Percentiles rank a stretch among this genome's conserved stretches.
These are phyloP conservation scores for Phytophthora melonis DNA, from an alignment of 352 stramenopile species.

Conservation along the genomic window DNA sequence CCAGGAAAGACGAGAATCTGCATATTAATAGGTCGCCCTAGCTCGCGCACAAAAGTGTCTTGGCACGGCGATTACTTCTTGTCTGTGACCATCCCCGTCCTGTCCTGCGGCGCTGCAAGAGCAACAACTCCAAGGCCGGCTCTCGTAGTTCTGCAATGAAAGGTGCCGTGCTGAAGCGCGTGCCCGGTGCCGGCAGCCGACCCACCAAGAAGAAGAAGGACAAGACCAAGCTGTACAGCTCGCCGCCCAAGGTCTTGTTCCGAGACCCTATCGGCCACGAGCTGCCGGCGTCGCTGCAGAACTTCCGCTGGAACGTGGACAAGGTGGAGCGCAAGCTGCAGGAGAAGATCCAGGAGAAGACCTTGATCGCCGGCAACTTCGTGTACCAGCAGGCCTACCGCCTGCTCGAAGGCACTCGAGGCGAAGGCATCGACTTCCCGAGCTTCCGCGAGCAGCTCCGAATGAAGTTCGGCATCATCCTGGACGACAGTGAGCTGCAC, in stretches of 20 bases:
- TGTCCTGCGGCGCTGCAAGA: constrained; percentile 13
- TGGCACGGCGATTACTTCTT: constrained; percentile 11
- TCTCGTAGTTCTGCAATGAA: constrained; percentile 41
- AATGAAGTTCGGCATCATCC: constrained; percentile 83
- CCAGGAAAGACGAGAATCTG: constrained; percentile 1
- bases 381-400: constrained; percentile 90
- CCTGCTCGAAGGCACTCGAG: constrained; percentile 75
- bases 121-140: background rate
- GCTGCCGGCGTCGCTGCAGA: constrained; percentile 69
- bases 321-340: constrained; percentile 87
- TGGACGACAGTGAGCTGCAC: constrained; percentile 76
- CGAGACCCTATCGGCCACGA: constrained; percentile 67
- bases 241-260: constrained; percentile 67
- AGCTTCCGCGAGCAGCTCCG: constrained; percentile 81
- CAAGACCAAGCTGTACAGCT: constrained; percentile 47
- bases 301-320: constrained; percentile 81
- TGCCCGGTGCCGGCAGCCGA: constrained; percentile 12
- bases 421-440: constrained; percentile 79
- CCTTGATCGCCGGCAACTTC: constrained; percentile 85
- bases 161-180: constrained; percentile 50
- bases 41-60: background rate
- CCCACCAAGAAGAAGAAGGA: constrained; percentile 43
- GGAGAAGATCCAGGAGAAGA: constrained; percentile 90
- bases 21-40: constrained; percentile 29
- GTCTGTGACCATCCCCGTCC: constrained; percentile 23